Evolutionary conservation across 306 rosid genomes (phyloP), one percentile per base, ranked within the genome.

Genomic region (Cicer judaicum): DNA sequence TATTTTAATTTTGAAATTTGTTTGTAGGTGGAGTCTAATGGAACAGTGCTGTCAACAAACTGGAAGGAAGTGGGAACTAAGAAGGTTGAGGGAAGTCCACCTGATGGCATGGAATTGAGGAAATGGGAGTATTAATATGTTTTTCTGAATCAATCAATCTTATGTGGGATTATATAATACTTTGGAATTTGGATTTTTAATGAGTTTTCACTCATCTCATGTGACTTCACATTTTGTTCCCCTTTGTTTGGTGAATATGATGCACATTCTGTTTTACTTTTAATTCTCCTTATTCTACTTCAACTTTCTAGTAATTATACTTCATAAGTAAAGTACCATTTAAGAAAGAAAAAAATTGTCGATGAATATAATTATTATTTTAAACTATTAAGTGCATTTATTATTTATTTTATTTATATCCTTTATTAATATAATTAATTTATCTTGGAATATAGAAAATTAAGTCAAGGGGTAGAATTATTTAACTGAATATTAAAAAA

Each of bases 61-160:
- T 94, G 99, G 99, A 94, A 90, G 63, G 99, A 94, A 84, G 99
- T 94, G 53, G 97, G 99, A 21, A 38, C 79, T 42, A 94, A 90
- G 90, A 90, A 88, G 86, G 97, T 94, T 0, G 97, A 94, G 80
- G 96, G 97, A 82, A 94, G 96, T 64, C 92, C 99, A 44, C 99
- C 97, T 11, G 96, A 94, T 77, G 99, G 99, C 59, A 94, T 94
- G 96, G 97, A 92, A 84, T 64, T 94, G 89, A 94, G 82, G 85
- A 92, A 90, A 75, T 94, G 97, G 97, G 92, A 90, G 82, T 77
- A 68, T 82, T 94, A 68, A 64, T 57, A 7, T 15, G 12, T 74
- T 48, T 48, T n/a, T n/a, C 57, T 55, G 56, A 10, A 16, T 60
- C 48, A 16, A 10, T 54, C 34, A 55, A 68, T 80, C 6, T 73